Conservation (phyloP, 345 rosid species). For the Eucalyptus tenuipes region DNA sequence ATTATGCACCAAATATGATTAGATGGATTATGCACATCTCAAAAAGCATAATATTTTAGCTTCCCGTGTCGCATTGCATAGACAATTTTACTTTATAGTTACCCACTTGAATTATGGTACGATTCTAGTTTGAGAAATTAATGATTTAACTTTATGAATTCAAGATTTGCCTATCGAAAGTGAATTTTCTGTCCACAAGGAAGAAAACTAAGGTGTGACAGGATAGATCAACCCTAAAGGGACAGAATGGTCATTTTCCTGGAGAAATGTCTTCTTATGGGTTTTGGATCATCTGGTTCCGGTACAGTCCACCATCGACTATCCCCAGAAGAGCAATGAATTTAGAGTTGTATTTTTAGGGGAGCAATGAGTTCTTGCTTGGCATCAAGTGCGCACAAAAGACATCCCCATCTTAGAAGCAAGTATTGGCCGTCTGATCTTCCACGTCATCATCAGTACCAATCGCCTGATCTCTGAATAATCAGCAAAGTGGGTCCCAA, state of each 20-base stretch:
- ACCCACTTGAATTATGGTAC: background rate
- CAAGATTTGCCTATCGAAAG: background rate
- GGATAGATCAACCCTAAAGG: background rate
- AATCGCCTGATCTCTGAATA: background rate
- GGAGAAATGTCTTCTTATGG: background rate
- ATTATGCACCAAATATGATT: background rate
- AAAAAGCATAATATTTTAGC: background rate
- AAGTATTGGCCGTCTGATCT: background rate
- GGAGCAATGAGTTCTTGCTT: background rate
- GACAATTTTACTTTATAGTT: background rate
- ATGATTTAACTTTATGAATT: background rate
- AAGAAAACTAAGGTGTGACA: background rate
- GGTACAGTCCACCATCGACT: background rate
- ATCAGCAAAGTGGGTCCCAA: background rate
- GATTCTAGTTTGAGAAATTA: background rate
- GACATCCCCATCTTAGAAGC: no score
- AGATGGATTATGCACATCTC: accelerated
- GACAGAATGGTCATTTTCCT: background rate
- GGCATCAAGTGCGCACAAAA: no score
- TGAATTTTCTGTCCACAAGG: background rate
- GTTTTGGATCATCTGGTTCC: background rate
- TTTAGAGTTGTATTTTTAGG: background rate
- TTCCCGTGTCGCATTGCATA: background rate
- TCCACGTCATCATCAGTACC: background rate
- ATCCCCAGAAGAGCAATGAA: background rate